Evolutionary conservation across 192 early-diverging fungal genomes (phyloP), one percentile per base, ranked within the genome.

Genomic region (Endogone sp.): DNA sequence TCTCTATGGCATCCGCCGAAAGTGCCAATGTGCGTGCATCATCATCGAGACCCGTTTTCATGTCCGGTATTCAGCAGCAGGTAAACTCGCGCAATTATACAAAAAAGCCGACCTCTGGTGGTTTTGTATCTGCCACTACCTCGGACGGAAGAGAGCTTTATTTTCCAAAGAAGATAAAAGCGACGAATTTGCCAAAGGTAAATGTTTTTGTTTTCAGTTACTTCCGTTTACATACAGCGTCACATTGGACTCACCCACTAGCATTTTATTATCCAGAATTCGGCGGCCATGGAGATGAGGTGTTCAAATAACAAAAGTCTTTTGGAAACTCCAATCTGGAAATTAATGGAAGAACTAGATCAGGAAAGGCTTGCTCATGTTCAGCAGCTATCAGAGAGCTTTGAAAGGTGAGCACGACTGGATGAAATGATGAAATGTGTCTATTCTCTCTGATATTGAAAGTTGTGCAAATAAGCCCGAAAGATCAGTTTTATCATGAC

Each of bases 51-150:
- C 16, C 37, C 16, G 37, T 49, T 16, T 49, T 49, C 9, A 49
- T 49, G 16, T 16, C 1, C 37, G 37, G 37, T 16, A 1, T 6
- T 49, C 37, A 1, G 37, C 37, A 6, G 9, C 37, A 29, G 27
- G 23, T 32, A 6, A 75, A 81, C 27, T n/a, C n/a, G n/a, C n/a
- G n/a, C n/a, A n/a, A n/a, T n/a, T 84, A 80, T 56, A 74, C 67
- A 2, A 63, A 74, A n/a, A 75, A 76, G 2, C 83, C 83, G 21
- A 60, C 29, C 9, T 79, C 80, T 6, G 80, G 83, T 62, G 57
- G 65, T 2, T 84, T 78, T 57, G 64, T 84, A 27, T 74, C 65
- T 0, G 80, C 78, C 10, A 78, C 27, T 4, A 78, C 71, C 23
- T 64, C 66, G 10, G 56, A 56, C 11, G 83, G 83, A 13, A 60